Conservation (phyloP, 345 rosid species). For the Trapa incisa region DNA sequence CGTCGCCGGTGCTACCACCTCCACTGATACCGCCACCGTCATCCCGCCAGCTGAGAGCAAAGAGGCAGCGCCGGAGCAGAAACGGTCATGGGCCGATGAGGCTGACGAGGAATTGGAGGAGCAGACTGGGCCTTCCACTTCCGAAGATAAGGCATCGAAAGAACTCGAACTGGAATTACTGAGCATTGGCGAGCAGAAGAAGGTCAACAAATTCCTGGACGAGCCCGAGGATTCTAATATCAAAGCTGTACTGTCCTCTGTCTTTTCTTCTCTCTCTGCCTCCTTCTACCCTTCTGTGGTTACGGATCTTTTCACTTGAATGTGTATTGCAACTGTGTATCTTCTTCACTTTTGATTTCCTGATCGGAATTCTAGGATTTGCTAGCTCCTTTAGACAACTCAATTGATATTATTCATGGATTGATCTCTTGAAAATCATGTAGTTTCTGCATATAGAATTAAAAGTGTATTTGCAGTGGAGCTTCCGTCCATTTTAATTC, state of each 20-base stretch:
- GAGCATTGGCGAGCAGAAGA: slow-evolving; percentile 28
- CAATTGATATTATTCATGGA: too few species aligned
- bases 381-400: too few species aligned
- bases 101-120: slow-evolving; percentile 46
- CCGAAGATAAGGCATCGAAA: slow-evolving; percentile 19
- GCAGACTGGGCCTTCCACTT: slow-evolving; percentile 15
- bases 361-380: too few species aligned
- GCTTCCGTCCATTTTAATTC: too few species aligned
- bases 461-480: too few species aligned
- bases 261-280: neutral
- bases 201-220: slow-evolving; percentile 38
- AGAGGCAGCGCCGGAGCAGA: slow-evolving; percentile 10
- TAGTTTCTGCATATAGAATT: too few species aligned
- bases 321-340: too few species aligned
- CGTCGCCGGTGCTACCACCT: slow-evolving; percentile 13
- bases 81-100: slow-evolving; percentile 49
- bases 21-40: slow-evolving; percentile 9
- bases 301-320: neutral
- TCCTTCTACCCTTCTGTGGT: too few species aligned
- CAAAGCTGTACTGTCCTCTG: slow-evolving; percentile 39
- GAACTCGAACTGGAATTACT: slow-evolving; percentile 36
- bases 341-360: too few species aligned
- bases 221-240: slow-evolving; percentile 82
- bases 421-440: too few species aligned
- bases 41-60: neutral